Evolutionary conservation across 164 flowering plant genomes (phyloP).

Genomic region (Magnolia officinalis): DNA sequence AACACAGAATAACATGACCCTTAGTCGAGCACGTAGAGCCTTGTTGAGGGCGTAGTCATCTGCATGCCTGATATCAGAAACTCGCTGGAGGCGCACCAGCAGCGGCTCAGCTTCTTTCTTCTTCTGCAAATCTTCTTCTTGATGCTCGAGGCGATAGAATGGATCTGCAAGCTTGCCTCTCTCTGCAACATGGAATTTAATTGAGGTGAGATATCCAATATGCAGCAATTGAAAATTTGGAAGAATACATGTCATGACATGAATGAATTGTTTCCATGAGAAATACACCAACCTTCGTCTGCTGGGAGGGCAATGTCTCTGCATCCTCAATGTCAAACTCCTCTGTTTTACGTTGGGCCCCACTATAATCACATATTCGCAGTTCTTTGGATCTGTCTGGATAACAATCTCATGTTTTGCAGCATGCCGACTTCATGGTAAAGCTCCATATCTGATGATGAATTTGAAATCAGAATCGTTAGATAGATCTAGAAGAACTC

Average conservation of each 20-base stretch:
- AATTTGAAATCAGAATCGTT: conserved; percentile 2
- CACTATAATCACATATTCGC: conserved; percentile 85
- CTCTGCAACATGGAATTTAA: conserved; percentile 39
- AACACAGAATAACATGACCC: conserved; percentile 38
- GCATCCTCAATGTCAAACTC: conserved; percentile 94
- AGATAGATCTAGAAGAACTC: neutral
- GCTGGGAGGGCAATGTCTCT: conserved; percentile 78
- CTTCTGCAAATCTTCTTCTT: conserved; percentile 80
- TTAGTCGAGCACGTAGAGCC: conserved; percentile 66
- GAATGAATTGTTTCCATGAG: neutral
- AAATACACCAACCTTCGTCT: conserved; percentile 56
- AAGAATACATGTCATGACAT: neutral
- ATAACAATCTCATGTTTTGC: conserved; percentile 90
- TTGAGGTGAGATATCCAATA: conserved; percentile 1
- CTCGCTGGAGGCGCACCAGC: conserved; percentile 82
- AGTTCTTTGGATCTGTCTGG: conserved; percentile 94
- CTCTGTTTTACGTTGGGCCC: conserved; percentile 76
- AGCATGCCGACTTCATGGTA: conserved; percentile 92
- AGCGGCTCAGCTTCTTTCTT: conserved; percentile 95
- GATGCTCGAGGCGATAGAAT: conserved; percentile 96
- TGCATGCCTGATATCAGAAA: conserved; percentile 72
- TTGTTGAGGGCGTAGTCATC: conserved; percentile 86
- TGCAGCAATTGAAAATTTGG: neutral
- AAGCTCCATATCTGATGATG: conserved; percentile 91
- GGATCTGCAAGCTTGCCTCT: conserved; percentile 91